These are phyloP conservation scores for Blumeria graminis DNA, from an alignment of 2,329 filamentous ascomycete genomes.

Conservation along the genomic window DNA sequence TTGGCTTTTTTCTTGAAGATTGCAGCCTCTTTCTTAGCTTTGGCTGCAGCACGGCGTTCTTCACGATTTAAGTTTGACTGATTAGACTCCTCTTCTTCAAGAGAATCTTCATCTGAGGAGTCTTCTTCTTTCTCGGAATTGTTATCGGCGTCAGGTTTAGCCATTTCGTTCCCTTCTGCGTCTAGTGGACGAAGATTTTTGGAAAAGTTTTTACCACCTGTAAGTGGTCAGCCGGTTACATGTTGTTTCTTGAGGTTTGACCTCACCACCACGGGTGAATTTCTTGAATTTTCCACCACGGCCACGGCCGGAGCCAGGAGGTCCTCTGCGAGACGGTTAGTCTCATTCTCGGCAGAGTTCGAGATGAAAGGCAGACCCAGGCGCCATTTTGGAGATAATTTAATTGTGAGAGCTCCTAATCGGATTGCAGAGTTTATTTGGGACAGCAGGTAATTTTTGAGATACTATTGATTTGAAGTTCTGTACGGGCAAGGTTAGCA, in stretches of 20 bases:
- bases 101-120: constrained; percentile 24
- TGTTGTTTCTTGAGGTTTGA: neutral
- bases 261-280: constrained; percentile 67
- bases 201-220: constrained; percentile 89
- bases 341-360: neutral
- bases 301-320: constrained; percentile 24
- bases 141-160: constrained; percentile 43
- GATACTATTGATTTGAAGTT: neutral
- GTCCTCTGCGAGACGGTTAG: constrained; percentile 10
- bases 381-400: neutral
- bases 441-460: neutral
- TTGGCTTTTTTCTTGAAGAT: constrained; percentile 50
- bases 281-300: constrained; percentile 90
- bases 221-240: constrained; percentile 4
- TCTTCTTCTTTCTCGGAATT: constrained; percentile 26
- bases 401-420: too few species aligned
- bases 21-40: constrained; percentile 76
- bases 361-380: neutral
- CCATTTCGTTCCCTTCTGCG: constrained; percentile 65
- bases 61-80: constrained; percentile 46
- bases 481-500: neutral
- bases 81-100: constrained; percentile 24
- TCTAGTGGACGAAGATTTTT: constrained; percentile 74
- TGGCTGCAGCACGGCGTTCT: constrained; percentile 65
- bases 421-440: neutral